Percentiles rank a stretch among this genome's conserved stretches.
Evolutionary conservation across 352 stramenopile genomes (phyloP).

Genomic region (Aphanomyces astaci): DNA sequence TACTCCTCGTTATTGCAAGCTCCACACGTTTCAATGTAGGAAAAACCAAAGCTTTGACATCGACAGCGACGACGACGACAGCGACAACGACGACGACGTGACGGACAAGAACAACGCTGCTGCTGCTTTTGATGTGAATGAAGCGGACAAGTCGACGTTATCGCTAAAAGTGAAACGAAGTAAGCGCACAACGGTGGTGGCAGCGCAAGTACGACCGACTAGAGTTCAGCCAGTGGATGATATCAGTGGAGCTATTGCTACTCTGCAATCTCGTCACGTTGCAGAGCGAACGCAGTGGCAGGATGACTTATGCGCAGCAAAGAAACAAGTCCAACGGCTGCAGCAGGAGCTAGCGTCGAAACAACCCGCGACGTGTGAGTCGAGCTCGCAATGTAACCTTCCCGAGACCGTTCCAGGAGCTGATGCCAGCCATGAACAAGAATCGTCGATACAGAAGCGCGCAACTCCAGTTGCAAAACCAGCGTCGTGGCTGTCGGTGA

Average conservation of each 20-base stretch:
- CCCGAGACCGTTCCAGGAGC: background rate
- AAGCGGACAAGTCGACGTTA: background rate
- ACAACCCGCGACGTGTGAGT: background rate
- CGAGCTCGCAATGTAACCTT: background rate
- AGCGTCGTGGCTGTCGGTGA: background rate
- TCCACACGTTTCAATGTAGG: background rate
- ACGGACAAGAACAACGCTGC: background rate
- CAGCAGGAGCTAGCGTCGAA: background rate
- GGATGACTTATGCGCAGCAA: background rate
- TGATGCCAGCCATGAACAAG: too few species aligned
- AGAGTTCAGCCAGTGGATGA: background rate
- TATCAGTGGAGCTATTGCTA: background rate
- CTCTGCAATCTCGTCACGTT: background rate
- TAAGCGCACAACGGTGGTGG: background rate
- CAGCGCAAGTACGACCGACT: background rate
- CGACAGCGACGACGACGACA: constrained; percentile 29
- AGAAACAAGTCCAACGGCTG: background rate
- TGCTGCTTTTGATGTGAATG: background rate
- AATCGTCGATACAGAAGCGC: background rate
- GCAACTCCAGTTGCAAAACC: background rate
- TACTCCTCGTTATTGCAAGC: background rate
- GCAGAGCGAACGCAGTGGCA: background rate
- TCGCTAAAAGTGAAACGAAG: background rate
- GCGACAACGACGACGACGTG: constrained; percentile 26
- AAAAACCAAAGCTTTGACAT: constrained; percentile 8